Conservation (phyloP, 2,329 filamentous ascomycete genomes). For the Spiromastix sp. region DNA sequence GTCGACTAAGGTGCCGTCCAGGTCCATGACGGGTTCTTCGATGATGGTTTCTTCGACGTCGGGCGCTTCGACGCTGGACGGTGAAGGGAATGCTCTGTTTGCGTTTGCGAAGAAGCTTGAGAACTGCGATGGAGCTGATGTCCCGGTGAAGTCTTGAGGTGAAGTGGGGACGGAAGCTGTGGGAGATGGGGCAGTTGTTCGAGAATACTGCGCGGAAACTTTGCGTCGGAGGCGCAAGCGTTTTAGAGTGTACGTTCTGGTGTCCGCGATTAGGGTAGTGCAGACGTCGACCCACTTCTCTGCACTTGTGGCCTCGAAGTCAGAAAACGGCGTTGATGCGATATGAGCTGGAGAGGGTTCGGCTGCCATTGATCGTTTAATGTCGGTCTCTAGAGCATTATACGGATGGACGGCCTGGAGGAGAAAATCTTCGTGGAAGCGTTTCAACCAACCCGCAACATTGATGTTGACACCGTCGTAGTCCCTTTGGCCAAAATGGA, state of each 20-base stretch:
- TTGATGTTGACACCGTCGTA: slow-evolving; percentile 40
- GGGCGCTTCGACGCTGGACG: slow-evolving; percentile 1
- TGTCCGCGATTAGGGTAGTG: slow-evolving; percentile 47
- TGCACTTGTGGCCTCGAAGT: slow-evolving; percentile 17
- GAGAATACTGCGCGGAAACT: slow-evolving; percentile 21
- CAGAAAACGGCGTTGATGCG: slow-evolving; percentile 23
- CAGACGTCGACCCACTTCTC: slow-evolving; percentile 48
- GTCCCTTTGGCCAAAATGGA: slow-evolving; percentile 21
- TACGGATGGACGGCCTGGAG: slow-evolving; percentile 50
- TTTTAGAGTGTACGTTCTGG: slow-evolving; percentile 44
- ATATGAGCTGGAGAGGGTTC: slow-evolving; percentile 34
- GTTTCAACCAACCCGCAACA: slow-evolving; percentile 47
- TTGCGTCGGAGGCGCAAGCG: slow-evolving; percentile 44
- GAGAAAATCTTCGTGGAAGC: slow-evolving; percentile 49
- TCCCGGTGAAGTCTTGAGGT: slow-evolving; percentile 18
- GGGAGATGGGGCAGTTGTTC: slow-evolving; percentile 15
- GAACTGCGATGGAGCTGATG: slow-evolving; percentile 18
- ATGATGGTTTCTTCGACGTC: slow-evolving; percentile 41
- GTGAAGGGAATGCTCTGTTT: slow-evolving; percentile 4
- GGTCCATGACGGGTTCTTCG: slow-evolving; percentile 46
- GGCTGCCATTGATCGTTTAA: slow-evolving; percentile 46
- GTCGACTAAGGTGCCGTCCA: slow-evolving; percentile 47
- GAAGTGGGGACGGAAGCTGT: slow-evolving; percentile 15
- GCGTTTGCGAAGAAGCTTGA: slow-evolving; percentile 18
- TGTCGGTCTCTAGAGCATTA: slow-evolving; percentile 40